phyloP scores from a whole-genome alignment of 768 basidiomycete species.

The Suillus paluster region DNA sequence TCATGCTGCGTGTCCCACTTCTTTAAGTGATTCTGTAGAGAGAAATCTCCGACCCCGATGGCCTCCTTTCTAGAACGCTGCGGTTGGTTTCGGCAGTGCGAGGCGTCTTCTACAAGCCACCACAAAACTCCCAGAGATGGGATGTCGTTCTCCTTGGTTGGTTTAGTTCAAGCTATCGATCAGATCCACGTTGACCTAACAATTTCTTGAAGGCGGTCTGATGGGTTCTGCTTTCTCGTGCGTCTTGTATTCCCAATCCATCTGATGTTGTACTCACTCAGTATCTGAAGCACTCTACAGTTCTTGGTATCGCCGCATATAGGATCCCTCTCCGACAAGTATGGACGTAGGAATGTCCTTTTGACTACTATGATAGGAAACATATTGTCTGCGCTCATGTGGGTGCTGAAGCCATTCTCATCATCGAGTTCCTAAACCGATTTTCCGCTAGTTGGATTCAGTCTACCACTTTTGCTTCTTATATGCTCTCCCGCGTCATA shows the following conservation, averaged over 20 bases:
- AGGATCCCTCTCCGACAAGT: constrained; percentile 84
- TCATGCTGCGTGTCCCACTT: too few relatives aligned
- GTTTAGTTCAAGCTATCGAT: constrained; percentile 15
- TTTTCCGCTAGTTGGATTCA: constrained; percentile 72
- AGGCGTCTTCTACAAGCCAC: constrained; percentile 62
- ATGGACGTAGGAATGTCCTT: constrained; percentile 85
- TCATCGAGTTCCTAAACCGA: constrained; percentile 2
- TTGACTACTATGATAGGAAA: constrained; percentile 93
- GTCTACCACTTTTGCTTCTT: constrained; percentile 89
- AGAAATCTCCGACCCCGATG: constrained; percentile 70
- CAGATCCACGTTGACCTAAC: constrained; percentile 6
- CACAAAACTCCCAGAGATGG: constrained; percentile 76
- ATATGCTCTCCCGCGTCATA: constrained; percentile 86
- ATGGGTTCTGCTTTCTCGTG: constrained; percentile 95
- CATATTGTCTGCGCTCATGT: constrained; percentile 87
- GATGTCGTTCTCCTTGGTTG: constrained; percentile 91
- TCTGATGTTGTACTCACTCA: constrained; percentile 37
- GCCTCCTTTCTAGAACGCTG: constrained; percentile 77
- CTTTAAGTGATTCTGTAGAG: constrained; percentile 45
- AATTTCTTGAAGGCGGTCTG: constrained; percentile 60
- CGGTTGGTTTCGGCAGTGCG: constrained; percentile 68
- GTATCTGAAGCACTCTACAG: constrained; percentile 69
- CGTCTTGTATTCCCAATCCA: constrained; percentile 43
- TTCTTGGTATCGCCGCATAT: constrained; percentile 84
- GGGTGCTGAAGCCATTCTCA: constrained; percentile 34